Conservation (phyloP, 305 asterid species). For the Lippia alba region DNA sequence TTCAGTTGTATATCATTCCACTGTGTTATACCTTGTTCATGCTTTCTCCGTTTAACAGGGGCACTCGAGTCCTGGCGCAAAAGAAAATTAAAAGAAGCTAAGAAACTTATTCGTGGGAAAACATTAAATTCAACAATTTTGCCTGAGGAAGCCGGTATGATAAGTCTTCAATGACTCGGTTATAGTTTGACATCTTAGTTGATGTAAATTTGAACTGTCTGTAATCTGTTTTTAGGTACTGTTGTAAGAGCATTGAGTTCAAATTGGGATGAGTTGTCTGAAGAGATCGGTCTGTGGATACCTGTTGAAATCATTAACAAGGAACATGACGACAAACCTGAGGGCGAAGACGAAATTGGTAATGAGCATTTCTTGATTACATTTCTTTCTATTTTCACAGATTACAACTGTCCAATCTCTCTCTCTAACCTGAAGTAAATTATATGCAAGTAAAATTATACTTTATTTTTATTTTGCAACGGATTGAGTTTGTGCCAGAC, state of each 20-base stretch:
- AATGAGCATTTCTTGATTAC: slow-evolving; percentile 22
- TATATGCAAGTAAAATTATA: too few species aligned
- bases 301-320: slow-evolving; percentile 63
- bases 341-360: slow-evolving; percentile 84
- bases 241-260: slow-evolving; percentile 62
- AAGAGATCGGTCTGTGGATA: slow-evolving; percentile 87
- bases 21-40: slow-evolving; percentile 21
- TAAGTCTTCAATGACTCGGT: slow-evolving; percentile 25
- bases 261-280: slow-evolving; percentile 66
- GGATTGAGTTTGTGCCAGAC: too few species aligned
- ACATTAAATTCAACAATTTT: slow-evolving; percentile 61
- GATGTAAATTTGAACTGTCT: background rate
- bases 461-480: too few species aligned
- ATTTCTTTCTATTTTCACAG: slow-evolving; percentile 3
- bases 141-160: slow-evolving; percentile 77
- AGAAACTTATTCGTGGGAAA: slow-evolving; percentile 48
- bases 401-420: too few species aligned
- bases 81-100: slow-evolving; percentile 63
- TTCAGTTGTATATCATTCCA: background rate
- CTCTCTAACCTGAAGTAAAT: too few species aligned
- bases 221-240: slow-evolving; percentile 44
- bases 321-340: slow-evolving; percentile 85
- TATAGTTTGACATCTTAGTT: slow-evolving; percentile 8
- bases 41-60: slow-evolving; percentile 52
- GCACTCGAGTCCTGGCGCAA: slow-evolving; percentile 78